Evolutionary conservation across 345 rosid species (phyloP).

Genomic region (Hibiscus tridactylites): DNA sequence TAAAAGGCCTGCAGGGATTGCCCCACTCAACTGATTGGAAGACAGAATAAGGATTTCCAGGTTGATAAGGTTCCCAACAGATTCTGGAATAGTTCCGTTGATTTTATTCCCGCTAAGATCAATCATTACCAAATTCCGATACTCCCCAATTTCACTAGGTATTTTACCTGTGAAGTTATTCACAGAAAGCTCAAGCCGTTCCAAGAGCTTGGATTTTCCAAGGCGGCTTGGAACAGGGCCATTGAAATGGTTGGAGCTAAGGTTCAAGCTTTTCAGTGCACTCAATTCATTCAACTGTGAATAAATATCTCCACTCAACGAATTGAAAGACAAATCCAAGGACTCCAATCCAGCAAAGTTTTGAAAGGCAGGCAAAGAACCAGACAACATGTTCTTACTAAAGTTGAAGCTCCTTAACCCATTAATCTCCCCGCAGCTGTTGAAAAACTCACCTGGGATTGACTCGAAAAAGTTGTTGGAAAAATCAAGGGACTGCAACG

Average conservation of each 20-base stretch:
- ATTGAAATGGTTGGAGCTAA: constrained; percentile 24
- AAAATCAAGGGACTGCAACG: constrained; percentile 48
- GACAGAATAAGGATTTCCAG: constrained; percentile 46
- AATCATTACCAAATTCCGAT: constrained; percentile 27
- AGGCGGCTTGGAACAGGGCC: constrained; percentile 44
- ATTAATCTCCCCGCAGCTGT: constrained; percentile 31
- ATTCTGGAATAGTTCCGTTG: constrained; percentile 38
- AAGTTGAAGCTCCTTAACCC: constrained; percentile 29
- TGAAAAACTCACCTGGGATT: constrained; percentile 41
- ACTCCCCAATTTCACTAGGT: constrained; percentile 33
- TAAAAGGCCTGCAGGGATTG: constrained; percentile 38
- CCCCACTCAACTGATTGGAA: constrained; percentile 32
- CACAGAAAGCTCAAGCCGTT: constrained; percentile 40
- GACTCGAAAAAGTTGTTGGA: constrained; percentile 41
- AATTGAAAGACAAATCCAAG: constrained; percentile 57
- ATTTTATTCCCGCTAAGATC: constrained; percentile 51
- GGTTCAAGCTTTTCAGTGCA: constrained; percentile 42
- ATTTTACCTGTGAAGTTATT: constrained; percentile 35
- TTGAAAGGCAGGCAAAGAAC: constrained; percentile 38
- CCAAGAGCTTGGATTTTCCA: constrained; percentile 24
- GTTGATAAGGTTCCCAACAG: constrained; percentile 40
- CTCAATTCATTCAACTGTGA: constrained; percentile 38
- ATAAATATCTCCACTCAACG: constrained; percentile 22
- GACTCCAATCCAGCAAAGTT: constrained; percentile 40
- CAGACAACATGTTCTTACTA: constrained; percentile 34